Evolutionary conservation across 2,329 filamentous ascomycete genomes (phyloP), one percentile per base, ranked within the genome.

Genomic region (Colletotrichum truncatum): DNA sequence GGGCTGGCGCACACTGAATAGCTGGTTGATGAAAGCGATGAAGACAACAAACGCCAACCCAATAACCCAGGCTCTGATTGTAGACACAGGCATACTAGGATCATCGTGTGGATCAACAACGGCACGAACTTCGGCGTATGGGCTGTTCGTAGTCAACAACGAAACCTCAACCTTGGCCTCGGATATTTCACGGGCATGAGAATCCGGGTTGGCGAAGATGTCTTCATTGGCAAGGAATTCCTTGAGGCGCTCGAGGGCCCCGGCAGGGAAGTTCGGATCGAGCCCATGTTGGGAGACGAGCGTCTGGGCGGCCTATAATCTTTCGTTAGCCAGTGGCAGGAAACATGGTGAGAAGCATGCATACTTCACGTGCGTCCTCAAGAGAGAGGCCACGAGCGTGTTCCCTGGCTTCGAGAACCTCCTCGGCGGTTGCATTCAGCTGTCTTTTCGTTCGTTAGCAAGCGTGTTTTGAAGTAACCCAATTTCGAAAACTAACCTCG

Each of bases 181-280:
- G 28, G 69, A 67, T 58, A 75, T 73, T n/a, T 75, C 62, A 11
- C 67, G 66, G 12, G 70, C 52, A 32, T 75, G 69, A 26, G 71
- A 70, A 26, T 72, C 72, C 2, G 72, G 73, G 21, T 70, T 67
- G 16, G 70, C 62, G 14, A 73, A 53, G 32, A 60, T 39, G 5
- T 54, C 39, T 16, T 12, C 39, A 32, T 60, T 63, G 63, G 73
- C 69, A 11, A 84, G 71, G 57, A 84, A 84, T 12, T 71, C 69
- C 18, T 76, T 72, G n/a, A 83, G 79, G 14, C 76, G 77, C 10
- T 78, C 70, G 21, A 84, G 72, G 34, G 82, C 74, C 6, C 73
- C 66, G 25, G 75, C 72, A 0, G 81, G 80, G 57, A 85, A 85
- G 72, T 85, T 85, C 32, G 81, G 82, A 56, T 84, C 82, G 26